Percentiles rank a stretch among this genome's conserved stretches.
phyloP scores from a whole-genome alignment of 257 asterid species.

The Leonotis leonurus region DNA sequence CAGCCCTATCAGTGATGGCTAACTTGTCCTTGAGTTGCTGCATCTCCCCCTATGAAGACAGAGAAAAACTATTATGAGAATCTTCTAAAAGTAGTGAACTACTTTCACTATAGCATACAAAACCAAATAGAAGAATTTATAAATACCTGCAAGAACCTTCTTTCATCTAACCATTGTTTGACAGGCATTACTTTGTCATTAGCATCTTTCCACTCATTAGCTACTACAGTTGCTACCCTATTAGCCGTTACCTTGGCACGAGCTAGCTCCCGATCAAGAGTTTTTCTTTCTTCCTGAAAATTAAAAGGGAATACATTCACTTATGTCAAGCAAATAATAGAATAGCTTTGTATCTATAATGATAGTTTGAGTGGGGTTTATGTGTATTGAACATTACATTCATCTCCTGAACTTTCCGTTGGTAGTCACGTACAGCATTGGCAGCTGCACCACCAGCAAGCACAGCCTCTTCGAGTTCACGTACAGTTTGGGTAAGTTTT shows the following conservation, averaged over 20 bases:
- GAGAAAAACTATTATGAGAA: conserved; percentile 1
- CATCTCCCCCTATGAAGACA: conserved; percentile 65
- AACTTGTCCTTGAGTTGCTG: conserved; percentile 70
- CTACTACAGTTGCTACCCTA: conserved; percentile 69
- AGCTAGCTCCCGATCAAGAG: conserved; percentile 80
- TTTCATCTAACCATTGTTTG: conserved; percentile 92
- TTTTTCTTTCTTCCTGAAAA: conserved; percentile 77
- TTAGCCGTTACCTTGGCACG: conserved; percentile 78
- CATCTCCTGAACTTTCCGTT: conserved; percentile 56
- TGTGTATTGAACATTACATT: conserved; percentile 40
- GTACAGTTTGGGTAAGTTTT: conserved; percentile 69
- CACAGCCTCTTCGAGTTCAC: conserved; percentile 80
- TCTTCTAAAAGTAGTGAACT: neutral
- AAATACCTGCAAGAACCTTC: conserved; percentile 65
- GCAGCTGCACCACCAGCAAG: conserved; percentile 84
- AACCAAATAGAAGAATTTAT: neutral
- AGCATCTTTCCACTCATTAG: conserved; percentile 95
- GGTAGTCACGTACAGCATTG: conserved; percentile 60
- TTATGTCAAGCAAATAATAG: conserved; percentile 1
- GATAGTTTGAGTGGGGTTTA: neutral
- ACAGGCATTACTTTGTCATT: conserved; percentile 89
- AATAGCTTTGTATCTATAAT: conserved; percentile 1
- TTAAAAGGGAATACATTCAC: no score
- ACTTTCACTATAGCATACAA: no score
- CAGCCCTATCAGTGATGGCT: conserved; percentile 62